Conservation (phyloP, 306 rosid genomes). For the Ziziphus jujuba region DNA sequence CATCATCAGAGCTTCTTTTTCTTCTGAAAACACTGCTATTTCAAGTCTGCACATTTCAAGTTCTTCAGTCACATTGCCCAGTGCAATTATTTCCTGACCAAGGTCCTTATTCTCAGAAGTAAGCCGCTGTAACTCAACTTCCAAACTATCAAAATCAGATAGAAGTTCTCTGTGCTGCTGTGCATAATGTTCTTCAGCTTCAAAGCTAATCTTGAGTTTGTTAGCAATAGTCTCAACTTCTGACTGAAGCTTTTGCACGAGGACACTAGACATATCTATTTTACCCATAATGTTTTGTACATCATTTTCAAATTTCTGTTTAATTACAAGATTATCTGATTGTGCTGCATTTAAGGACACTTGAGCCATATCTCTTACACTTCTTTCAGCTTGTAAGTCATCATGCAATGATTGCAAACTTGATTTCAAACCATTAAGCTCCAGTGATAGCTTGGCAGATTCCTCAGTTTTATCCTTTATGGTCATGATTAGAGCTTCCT, state of each 20-base stretch:
- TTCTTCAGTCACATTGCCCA: conserved; percentile 49
- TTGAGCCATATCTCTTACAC: conserved; percentile 48
- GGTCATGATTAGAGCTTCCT: conserved; percentile 51
- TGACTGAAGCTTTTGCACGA: conserved; percentile 64
- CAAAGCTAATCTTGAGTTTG: conserved; percentile 47
- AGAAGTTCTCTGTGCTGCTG: conserved; percentile 53
- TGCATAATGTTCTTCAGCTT: conserved; percentile 54
- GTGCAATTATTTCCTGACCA: conserved; percentile 49
- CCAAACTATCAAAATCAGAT: conserved; percentile 52
- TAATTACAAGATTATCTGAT: conserved; percentile 57
- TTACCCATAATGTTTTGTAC: conserved; percentile 42
- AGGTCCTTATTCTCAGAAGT: conserved; percentile 59
- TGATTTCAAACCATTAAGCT: conserved; percentile 46
- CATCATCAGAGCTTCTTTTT: conserved; percentile 55
- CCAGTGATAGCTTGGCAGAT: conserved; percentile 46
- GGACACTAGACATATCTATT: conserved; percentile 49
- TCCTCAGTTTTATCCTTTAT: conserved; percentile 54
- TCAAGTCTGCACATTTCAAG: conserved; percentile 56
- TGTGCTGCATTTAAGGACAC: conserved; percentile 50
- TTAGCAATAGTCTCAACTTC: conserved; percentile 60
- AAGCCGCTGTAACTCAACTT: conserved; percentile 68
- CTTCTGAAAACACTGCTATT: conserved; percentile 43
- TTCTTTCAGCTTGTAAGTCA: conserved; percentile 49
- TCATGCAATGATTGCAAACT: conserved; percentile 40
- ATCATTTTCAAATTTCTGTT: conserved; percentile 57